phyloP scores from a whole-genome alignment of 192 early-diverging fungal genomes.

The Coemansia sp. region DNA sequence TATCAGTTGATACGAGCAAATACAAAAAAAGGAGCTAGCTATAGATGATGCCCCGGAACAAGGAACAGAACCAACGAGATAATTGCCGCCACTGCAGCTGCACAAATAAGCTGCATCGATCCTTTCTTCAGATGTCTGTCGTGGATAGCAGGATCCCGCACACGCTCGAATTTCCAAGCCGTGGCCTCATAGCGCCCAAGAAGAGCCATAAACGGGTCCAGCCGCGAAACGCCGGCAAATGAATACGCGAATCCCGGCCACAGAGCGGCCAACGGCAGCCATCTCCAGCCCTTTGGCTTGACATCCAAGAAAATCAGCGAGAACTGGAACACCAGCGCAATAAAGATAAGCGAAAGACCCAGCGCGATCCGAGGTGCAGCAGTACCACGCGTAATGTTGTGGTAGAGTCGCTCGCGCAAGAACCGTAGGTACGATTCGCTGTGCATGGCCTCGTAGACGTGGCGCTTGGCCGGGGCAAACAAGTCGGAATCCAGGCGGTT shows the following conservation, averaged over 20 bases:
- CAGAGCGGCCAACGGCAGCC: conserved; percentile 47
- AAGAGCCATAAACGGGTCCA: conserved; percentile 49
- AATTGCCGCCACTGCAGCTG: conserved; percentile 27
- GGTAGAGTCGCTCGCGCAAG: conserved; percentile 44
- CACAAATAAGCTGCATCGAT: conserved; percentile 26
- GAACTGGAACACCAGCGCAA: conserved; percentile 44
- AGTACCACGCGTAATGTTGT: conserved; percentile 50
- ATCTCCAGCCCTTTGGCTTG: conserved; percentile 53
- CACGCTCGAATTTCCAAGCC: conserved; percentile 36
- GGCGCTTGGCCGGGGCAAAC: conserved; percentile 50
- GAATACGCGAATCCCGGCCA: conserved; percentile 36
- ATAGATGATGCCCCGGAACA: conserved; percentile 50
- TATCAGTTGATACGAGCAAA: background rate
- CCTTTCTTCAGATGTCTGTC: conserved; percentile 42
- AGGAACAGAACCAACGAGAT: conserved; percentile 45
- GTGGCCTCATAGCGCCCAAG: conserved; percentile 39
- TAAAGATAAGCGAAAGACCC: conserved; percentile 45
- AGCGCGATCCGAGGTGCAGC: conserved; percentile 49
- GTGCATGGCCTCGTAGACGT: conserved; percentile 52
- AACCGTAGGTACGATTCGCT: conserved; percentile 53
- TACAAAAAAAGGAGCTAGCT: conserved; percentile 8
- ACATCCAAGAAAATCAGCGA: conserved; percentile 49
- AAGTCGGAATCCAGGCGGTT: conserved; percentile 37
- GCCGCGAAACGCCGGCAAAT: conserved; percentile 42
- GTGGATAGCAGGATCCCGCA: conserved; percentile 29